These are phyloP conservation scores for Xylariaceae sp. DNA, from an alignment of 2,329 filamentous ascomycete species.

Conservation along the genomic window DNA sequence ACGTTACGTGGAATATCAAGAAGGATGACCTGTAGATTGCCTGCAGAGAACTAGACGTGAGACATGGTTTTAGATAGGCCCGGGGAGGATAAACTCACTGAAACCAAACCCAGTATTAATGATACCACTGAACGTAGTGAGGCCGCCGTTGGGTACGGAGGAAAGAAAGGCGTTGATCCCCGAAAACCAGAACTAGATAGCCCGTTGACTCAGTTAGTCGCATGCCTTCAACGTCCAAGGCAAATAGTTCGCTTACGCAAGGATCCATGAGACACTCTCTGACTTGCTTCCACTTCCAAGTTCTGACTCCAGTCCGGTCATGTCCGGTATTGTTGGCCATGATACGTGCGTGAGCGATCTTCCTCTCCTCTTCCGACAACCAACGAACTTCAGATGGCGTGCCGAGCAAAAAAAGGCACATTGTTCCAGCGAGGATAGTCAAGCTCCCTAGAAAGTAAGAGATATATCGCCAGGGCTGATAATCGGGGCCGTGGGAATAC, in stretches of 20 bases:
- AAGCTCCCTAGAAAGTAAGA: constrained; percentile 37
- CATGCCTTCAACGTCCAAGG: neutral
- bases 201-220: neutral
- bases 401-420: constrained; percentile 36
- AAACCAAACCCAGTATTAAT: constrained; percentile 37
- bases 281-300: constrained; percentile 38
- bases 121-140: constrained; percentile 35
- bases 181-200: constrained; percentile 35
- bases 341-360: constrained; percentile 37
- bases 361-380: constrained; percentile 35
- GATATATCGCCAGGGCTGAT: constrained; percentile 39
- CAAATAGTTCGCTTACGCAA: constrained; percentile 19
- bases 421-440: constrained; percentile 32
- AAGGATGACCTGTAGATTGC: constrained; percentile 37
- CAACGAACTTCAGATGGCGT: constrained; percentile 39
- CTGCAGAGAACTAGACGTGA: constrained; percentile 14
- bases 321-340: constrained; percentile 37
- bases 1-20: constrained; percentile 35
- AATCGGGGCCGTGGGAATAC: constrained; percentile 25
- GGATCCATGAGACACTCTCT: constrained; percentile 36
- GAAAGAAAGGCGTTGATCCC: constrained; percentile 37
- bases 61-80: neutral
- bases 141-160: constrained; percentile 37
- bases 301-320: constrained; percentile 36
- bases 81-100: constrained; percentile 21